These are phyloP conservation scores for Fusarium globosum DNA, from an alignment of 2,329 filamentous ascomycete genomes.

Conservation along the genomic window DNA sequence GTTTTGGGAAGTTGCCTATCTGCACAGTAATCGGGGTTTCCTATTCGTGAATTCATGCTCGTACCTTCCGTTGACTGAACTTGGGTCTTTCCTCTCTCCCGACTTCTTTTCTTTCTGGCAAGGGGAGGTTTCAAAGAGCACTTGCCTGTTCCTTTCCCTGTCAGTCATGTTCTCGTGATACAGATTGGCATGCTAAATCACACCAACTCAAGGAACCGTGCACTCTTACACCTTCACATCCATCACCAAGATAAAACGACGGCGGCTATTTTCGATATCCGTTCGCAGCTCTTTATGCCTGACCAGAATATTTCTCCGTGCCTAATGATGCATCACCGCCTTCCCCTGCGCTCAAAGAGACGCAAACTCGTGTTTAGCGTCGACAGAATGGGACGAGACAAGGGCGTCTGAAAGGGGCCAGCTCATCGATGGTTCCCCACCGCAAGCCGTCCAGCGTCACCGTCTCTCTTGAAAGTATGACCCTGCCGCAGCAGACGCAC, in stretches of 20 bases:
- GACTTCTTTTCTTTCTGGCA: neutral
- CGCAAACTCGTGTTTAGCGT: slow-evolving; percentile 42
- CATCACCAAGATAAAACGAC: slow-evolving; percentile 10
- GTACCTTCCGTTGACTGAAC: neutral
- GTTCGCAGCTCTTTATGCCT: slow-evolving; percentile 38
- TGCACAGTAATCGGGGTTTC: slow-evolving; percentile 4
- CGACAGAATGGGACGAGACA: slow-evolving; percentile 44
- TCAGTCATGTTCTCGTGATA: slow-evolving; percentile 17
- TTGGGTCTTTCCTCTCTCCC: neutral
- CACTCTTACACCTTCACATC: slow-evolving; percentile 21
- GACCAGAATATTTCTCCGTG: slow-evolving; percentile 37
- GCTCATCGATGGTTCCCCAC: slow-evolving; percentile 46
- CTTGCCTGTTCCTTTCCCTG: neutral
- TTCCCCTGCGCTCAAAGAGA: slow-evolving; percentile 40
- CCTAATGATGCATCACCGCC: slow-evolving; percentile 47
- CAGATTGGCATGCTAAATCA: slow-evolving; percentile 7
- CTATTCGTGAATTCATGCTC: neutral
- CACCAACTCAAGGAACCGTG: slow-evolving; percentile 12
- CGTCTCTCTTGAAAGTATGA: slow-evolving; percentile 43
- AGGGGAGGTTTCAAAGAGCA: neutral
- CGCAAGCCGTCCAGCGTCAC: slow-evolving; percentile 44
- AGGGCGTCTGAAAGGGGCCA: slow-evolving; percentile 45
- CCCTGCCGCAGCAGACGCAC: slow-evolving; percentile 39
- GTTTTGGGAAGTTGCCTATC: neutral
- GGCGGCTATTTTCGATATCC: slow-evolving; percentile 10